Evolutionary conservation across 805 yeast genomes (phyloP), one percentile per base, ranked within the genome.

Genomic region (Ogataea pignaliae): DNA sequence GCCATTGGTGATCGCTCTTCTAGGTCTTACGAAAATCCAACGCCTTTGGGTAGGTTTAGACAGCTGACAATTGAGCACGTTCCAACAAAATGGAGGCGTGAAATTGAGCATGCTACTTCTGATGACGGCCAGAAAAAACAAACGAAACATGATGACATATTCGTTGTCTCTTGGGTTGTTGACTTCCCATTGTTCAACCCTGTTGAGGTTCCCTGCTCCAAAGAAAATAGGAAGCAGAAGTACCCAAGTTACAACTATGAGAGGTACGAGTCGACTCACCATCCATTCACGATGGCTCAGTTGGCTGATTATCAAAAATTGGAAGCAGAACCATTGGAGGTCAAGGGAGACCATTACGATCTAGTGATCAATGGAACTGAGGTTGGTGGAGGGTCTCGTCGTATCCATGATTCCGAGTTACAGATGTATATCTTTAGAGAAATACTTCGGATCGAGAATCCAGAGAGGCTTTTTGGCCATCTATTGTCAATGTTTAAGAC

Each of bases 371-470:
- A 91, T 57, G 99, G 99, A 2, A 88, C 86, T 7, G 99, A 93
- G 60, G 75, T 90, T 2, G 99, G 99, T 26, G 99, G 99, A 15
- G 99, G 99, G 0, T 88, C 97, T 6, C 75, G 96, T 50, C 88
- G 99, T 78, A 78, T 93, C 15, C 99, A 93, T 59, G 97, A 89
- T 59, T 73, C 93, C 0, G 71, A 68, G 11, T 68, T 93, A 28
- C 99, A 93, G 63, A 72, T 75, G 44, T 87, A 70, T 59, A 76
- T 93, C 5, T 81, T 93, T 54, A 69, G 81, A 37, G 63, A 79
- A 18, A 71, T 91, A 10, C 70, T 93, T 29, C 65, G 73, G 8
- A 82, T 93, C 11, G 39, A 57, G 1, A 67, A 87, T 49, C 76
- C 86, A 26, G 73, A 81, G 37, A 59, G 61, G 31, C 68, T 88